Conservation (phyloP, 352 stramenopile species). For the Phytophthora citricola region DNA sequence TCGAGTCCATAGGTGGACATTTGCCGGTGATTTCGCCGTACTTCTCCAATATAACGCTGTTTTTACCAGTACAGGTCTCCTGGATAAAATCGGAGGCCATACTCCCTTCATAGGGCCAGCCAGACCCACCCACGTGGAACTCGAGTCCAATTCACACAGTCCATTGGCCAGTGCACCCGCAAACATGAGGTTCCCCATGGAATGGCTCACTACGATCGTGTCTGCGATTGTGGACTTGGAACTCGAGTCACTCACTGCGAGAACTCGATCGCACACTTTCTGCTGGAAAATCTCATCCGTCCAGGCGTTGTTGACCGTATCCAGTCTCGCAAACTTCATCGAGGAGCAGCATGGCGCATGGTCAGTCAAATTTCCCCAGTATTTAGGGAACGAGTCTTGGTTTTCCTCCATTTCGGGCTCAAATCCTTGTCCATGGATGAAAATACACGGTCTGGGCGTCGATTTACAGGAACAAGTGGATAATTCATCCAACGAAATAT, state of each 20-base stretch:
- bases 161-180: slow-evolving; percentile 30
- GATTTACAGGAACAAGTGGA: slow-evolving; percentile 21
- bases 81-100: slow-evolving; percentile 29
- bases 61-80: slow-evolving; percentile 21
- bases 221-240: slow-evolving; percentile 16
- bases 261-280: slow-evolving; percentile 17
- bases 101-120: slow-evolving; percentile 32
- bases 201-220: slow-evolving; percentile 31
- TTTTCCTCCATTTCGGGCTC: slow-evolving; percentile 26
- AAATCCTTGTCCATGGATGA: slow-evolving; percentile 25
- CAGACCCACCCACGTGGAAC: slow-evolving; percentile 40
- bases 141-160: slow-evolving; percentile 25
- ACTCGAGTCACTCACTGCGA: slow-evolving; percentile 23
- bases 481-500: slow-evolving; percentile 11
- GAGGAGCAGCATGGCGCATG: slow-evolving; percentile 30
- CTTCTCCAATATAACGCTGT: slow-evolving; percentile 13
- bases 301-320: slow-evolving; percentile 24
- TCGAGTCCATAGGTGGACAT: slow-evolving; percentile 10
- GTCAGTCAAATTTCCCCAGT: slow-evolving; percentile 28
- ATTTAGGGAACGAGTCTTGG: slow-evolving; percentile 23
- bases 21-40: slow-evolving; percentile 20
- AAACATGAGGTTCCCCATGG: slow-evolving; percentile 36
- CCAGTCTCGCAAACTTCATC: slow-evolving; percentile 23
- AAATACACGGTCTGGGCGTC: slow-evolving; percentile 23
- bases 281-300: slow-evolving; percentile 6